Evolutionary conservation across 257 asterid species (phyloP), one percentile per base, ranked within the genome.

Genomic region (Echites panduratus): DNA sequence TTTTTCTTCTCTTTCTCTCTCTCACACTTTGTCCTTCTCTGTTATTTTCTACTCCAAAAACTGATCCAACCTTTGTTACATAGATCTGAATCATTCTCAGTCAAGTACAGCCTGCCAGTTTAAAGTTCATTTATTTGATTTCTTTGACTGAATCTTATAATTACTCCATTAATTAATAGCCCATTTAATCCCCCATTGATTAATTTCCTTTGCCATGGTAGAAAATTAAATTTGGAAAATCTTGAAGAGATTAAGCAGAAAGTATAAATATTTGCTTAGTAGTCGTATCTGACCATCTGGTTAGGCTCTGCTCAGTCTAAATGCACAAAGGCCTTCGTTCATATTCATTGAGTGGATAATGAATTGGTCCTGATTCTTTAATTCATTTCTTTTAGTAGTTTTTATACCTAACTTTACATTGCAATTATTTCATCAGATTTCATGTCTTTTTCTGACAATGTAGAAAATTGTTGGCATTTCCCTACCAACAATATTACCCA

Each of bases 1-100:
- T 66, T 41, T n/a, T n/a, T n/a, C n/a, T n/a, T n/a, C 11, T 40
- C 66, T 52, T 20, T 27, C 45, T 38, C 45, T 29, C 45, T 62
- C 45, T 0, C 45, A 29, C 44, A 32, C 45, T 14, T 24, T 40
- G 41, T 64, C 57, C 9, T 48, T 52, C 6, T 14, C 45, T 59
- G 26, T 58, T 38, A 58, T 45, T n/a, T n/a, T n/a, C n/a, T n/a
- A n/a, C n/a, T n/a, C n/a, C n/a, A n/a, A n/a, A 61, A 66, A 49
- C 38, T n/a, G 53, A 57, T 71, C 44, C 68, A 71, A 58, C 43
- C 67, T 57, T 57, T 40, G 9, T 9, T 3, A n/a, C 53, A 27
- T n/a, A n/a, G 70, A 27, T 45, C 61, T 72, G 76, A 61, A 61
- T 11, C 45, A 67, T 41, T 57, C 22, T 4, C 40, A 70, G 73